Evolutionary conservation across 495 filamentous ascomycete genomes (phyloP), one percentile per base, ranked within the genome.

Genomic region (Aspergillus baeticus): DNA sequence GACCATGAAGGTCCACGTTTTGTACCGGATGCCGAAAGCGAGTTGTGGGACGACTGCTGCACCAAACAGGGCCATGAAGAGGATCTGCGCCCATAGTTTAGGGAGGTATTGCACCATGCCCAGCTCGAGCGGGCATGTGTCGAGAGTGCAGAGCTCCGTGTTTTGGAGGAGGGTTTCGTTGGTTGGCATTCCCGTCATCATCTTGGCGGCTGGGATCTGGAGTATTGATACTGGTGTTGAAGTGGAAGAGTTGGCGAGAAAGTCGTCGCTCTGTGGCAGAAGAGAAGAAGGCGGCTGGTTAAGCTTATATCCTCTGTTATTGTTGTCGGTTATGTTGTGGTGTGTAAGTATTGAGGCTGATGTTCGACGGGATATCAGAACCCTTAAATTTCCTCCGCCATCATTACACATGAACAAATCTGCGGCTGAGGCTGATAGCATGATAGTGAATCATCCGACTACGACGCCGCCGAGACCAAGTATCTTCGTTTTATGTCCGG

Each of bases 1-100:
- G 0, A 52, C 43, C 26, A 69, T 22, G 50, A 57, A 74, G 10
- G 55, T 46, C 72, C 71, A 74, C 23, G 69, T 71, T 46, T 57
- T 54, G 41, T 68, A 62, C 20, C 54, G 35, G 14, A 69, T 52
- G 4, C 69, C 67, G 13, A 71, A 20, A 1, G n/a, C 18, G 6
- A 73, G 34, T 22, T 75, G 71, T 0, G 58, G n/a, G 29, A 59
- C 13, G 14, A 70, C 10, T 11, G 64, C 26, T 20, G 69, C 18
- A 41, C 60, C 57, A 52, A 73, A 71, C 21, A 72, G 11, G 6
- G 64, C 66, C 26, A 48, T 33, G 29, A 34, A 48, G 45, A 48
- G 26, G 26, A 35, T 48, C 5, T 48, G 26, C 14, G 26, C 15
- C 29, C 26, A 33, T 17, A 48, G 45, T 34, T 18, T 6, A 11